Conservation (phyloP, 1,284 basidiomycete genomes). For the Termitomyces sp. region DNA sequence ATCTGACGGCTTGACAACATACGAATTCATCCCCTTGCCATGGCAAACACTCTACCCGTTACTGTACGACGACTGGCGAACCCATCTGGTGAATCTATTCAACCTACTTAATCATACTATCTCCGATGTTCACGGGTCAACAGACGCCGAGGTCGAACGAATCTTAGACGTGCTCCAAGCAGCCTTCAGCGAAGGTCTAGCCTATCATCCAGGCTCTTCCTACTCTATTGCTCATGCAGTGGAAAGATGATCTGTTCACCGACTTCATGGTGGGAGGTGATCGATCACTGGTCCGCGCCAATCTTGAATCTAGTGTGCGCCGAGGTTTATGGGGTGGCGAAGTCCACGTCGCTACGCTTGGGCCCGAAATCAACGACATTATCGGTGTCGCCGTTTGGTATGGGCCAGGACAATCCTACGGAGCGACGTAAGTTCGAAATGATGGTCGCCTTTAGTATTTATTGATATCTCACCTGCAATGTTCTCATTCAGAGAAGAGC, state of each 20-base stretch:
- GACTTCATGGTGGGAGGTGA: conserved; percentile 22
- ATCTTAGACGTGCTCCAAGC: conserved; percentile 7
- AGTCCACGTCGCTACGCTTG: conserved; percentile 22
- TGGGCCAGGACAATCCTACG: conserved; percentile 22
- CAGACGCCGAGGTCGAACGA: conserved; percentile 12
- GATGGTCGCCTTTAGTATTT: too few species aligned
- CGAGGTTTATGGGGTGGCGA: conserved; percentile 23
- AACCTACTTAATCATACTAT: neutral
- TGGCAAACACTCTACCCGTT: neutral
- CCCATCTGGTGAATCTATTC: conserved; percentile 3
- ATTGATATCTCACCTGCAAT: neutral
- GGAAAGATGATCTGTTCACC: conserved; percentile 23
- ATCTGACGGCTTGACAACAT: too few species aligned
- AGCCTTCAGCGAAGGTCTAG: conserved; percentile 12
- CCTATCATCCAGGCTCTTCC: neutral
- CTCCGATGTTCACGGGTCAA: neutral
- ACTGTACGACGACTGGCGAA: conserved; percentile 11
- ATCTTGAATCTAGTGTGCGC: conserved; percentile 20
- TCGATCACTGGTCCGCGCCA: conserved; percentile 14
- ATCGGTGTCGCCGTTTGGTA: conserved; percentile 27
- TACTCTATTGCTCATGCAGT: neutral
- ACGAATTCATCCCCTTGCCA: neutral
- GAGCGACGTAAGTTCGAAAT: conserved; percentile 17
- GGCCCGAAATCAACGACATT: conserved; percentile 20
- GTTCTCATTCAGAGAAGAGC: conserved; percentile 19